Evolutionary conservation across 371 early-diverging fungal species (phyloP).

Genomic region (Batkoa obscura): DNA sequence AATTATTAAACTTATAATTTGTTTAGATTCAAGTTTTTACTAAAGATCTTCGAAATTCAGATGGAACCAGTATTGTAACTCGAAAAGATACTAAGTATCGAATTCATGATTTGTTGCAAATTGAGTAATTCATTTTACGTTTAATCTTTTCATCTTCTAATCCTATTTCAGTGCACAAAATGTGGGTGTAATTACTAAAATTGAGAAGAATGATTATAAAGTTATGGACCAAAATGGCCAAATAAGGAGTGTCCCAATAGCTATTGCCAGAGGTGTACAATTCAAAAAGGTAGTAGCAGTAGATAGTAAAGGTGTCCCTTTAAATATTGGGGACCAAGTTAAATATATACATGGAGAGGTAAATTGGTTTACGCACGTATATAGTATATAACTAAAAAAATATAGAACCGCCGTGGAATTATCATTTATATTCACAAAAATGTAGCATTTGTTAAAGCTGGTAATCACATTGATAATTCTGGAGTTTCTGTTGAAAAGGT

Average conservation of each 20-base stretch:
- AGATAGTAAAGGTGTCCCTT: conserved; percentile 51
- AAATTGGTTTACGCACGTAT: conserved; percentile 7
- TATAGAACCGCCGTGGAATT: conserved; percentile 18
- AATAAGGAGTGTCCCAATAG: conserved; percentile 45
- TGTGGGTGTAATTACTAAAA: conserved; percentile 70
- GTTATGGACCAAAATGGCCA: conserved; percentile 67
- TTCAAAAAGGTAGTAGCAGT: conserved; percentile 49
- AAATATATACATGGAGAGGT: conserved; percentile 32
- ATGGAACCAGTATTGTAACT: conserved; percentile 24
- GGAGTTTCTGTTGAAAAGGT: conserved; percentile 28
- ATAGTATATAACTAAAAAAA: background rate
- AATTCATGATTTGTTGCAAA: conserved; percentile 9
- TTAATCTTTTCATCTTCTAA: conserved; percentile 56
- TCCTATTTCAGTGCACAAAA: conserved; percentile 33
- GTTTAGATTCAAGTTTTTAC: conserved; percentile 52
- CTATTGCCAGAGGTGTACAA: conserved; percentile 40
- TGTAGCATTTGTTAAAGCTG: conserved; percentile 15
- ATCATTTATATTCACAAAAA: conserved; percentile 17
- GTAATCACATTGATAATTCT: conserved; percentile 22
- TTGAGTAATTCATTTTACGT: conserved; percentile 36
- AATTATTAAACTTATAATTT: background rate
- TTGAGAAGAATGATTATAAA: conserved; percentile 50
- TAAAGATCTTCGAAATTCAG: conserved; percentile 52
- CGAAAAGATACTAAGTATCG: conserved; percentile 18
- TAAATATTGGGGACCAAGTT: conserved; percentile 65